Evolutionary conservation across 1,284 basidiomycete species (phyloP).

Genomic region (Trichosporon sp.): DNA sequence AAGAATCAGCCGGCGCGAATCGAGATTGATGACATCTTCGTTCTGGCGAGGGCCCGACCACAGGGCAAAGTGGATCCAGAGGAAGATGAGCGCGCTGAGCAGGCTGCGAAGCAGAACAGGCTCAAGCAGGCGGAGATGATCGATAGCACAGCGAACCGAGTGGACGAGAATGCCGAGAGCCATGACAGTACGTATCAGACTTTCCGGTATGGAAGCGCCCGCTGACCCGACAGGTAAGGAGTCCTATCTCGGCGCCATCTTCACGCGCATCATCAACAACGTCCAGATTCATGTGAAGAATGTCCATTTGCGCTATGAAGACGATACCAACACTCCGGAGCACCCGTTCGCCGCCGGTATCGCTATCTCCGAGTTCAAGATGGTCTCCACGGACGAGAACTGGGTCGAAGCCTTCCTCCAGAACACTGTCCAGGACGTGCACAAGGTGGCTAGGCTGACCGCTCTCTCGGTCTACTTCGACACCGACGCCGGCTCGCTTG

Average conservation of each 20-base stretch:
- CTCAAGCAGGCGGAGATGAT: constrained; percentile 84
- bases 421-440: constrained; percentile 78
- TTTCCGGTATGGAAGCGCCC: not conserved
- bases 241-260: constrained; percentile 73
- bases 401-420: constrained; percentile 97
- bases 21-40: constrained; percentile 87
- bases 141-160: constrained; percentile 53
- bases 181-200: constrained; percentile 28
- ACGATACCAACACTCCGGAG: constrained; percentile 87
- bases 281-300: constrained; percentile 92
- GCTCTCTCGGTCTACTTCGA: constrained; percentile 94
- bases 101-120: constrained; percentile 83
- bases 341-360: constrained; percentile 93
- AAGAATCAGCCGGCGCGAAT: constrained; percentile 91
- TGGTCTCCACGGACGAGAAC: constrained; percentile 82
- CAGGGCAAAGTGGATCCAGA: constrained; percentile 60
- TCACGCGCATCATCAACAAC: constrained; percentile 92
- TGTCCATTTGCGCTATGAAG: constrained; percentile 94
- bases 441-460: constrained; percentile 87
- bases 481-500: constrained; percentile 77
- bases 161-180: constrained; percentile 47
- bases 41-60: constrained; percentile 55
- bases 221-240: constrained; percentile 53
- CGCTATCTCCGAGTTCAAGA: constrained; percentile 87
- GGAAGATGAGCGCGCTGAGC: constrained; percentile 76